A percentile compares a stretch with the other conserved stretches of the same genome.
phyloP scores from a whole-genome alignment of 2,329 filamentous ascomycete species.

The Aspergillus transmontanensis region DNA sequence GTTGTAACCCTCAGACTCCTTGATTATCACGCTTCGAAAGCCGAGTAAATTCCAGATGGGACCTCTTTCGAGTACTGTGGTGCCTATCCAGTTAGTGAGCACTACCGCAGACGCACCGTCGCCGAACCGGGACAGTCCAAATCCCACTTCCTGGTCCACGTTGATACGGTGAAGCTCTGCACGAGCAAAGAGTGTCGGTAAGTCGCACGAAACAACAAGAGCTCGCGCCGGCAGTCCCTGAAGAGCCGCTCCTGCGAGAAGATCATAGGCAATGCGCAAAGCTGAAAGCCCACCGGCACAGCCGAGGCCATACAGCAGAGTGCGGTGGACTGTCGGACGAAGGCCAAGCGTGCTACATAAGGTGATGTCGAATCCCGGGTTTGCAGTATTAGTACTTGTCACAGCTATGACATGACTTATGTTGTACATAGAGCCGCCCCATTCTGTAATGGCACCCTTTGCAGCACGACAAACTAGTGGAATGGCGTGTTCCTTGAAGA shows the following conservation, averaged over 20 bases:
- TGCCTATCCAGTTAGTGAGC: neutral
- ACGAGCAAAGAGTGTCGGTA: neutral
- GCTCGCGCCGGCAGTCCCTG: constrained; percentile 63
- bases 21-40: neutral
- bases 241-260: constrained; percentile 65
- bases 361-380: constrained; percentile 69
- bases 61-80: neutral
- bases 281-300: constrained; percentile 66
- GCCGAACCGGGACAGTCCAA: neutral
- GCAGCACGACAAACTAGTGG: neutral
- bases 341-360: constrained; percentile 63
- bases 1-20: constrained; percentile 1
- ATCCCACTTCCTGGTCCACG: neutral
- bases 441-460: neutral
- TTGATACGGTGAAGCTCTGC: neutral
- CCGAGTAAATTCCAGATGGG: constrained; percentile 1
- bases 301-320: constrained; percentile 67
- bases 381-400: constrained; percentile 70
- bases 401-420: constrained; percentile 70
- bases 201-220: constrained; percentile 59
- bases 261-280: constrained; percentile 65
- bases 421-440: neutral
- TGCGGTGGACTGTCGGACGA: constrained; percentile 62
- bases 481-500: neutral
- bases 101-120: constrained; percentile 4